Evolutionary conservation across 805 yeast species (phyloP).

Genomic region (Sporopachydermia lactativora): DNA sequence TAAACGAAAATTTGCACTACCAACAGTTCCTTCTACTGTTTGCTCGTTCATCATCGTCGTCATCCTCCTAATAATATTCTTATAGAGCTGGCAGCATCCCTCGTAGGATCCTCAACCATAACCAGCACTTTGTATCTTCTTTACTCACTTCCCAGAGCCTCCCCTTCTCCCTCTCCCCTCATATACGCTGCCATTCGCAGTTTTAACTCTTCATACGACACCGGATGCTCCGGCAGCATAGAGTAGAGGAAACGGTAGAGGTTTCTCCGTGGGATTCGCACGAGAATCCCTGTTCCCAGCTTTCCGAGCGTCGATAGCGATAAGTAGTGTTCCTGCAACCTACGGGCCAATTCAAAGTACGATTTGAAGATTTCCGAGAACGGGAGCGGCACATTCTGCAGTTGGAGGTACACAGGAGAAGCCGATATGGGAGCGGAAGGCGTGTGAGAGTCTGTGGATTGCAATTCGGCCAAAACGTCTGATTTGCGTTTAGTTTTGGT

Average conservation of each 20-base stretch:
- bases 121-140: too few species aligned
- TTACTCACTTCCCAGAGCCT: too few species aligned
- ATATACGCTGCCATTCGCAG: too few species aligned
- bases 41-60: too few species aligned
- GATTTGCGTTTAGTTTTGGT: slow-evolving; percentile 2
- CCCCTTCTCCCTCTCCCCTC: too few species aligned
- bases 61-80: too few species aligned
- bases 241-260: slow-evolving; percentile 39
- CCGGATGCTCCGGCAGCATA: slow-evolving; percentile 30
- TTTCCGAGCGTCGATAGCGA: slow-evolving; percentile 26
- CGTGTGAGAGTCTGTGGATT: slow-evolving; percentile 2
- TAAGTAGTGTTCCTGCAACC: slow-evolving; percentile 28
- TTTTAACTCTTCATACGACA: slow-evolving; percentile 13
- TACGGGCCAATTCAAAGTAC: slow-evolving; percentile 25
- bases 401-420: slow-evolving; percentile 13
- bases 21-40: too few species aligned
- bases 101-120: too few species aligned
- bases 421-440: background rate
- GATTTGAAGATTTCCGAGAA: slow-evolving; percentile 33
- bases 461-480: slow-evolving; percentile 8
- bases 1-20: too few species aligned
- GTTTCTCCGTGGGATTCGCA: slow-evolving; percentile 30
- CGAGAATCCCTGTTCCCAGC: slow-evolving; percentile 32
- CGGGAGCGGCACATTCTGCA: slow-evolving; percentile 32
- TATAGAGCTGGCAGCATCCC: too few species aligned